These are phyloP conservation scores for Orbilia ellipsospora DNA, from an alignment of 2,329 filamentous ascomycete genomes.

Conservation along the genomic window DNA sequence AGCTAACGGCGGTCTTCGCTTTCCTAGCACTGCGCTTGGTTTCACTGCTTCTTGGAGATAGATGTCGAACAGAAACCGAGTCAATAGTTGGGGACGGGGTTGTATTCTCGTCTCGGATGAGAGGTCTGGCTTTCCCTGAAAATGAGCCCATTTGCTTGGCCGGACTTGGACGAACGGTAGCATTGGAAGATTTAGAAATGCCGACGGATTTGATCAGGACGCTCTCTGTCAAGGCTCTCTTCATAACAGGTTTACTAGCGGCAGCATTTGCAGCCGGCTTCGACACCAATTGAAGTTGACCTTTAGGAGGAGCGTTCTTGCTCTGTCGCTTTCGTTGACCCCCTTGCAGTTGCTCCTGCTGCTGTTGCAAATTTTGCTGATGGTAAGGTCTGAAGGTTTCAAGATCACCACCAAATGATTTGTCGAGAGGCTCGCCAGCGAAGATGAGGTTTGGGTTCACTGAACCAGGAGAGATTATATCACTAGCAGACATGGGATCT, in stretches of 20 bases:
- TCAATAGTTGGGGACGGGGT: constrained; percentile 43
- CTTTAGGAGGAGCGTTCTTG: constrained; percentile 15
- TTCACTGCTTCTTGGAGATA: constrained; percentile 33
- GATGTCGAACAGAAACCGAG: constrained; percentile 27
- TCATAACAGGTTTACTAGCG: constrained; percentile 24
- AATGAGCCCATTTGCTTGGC: constrained; percentile 41
- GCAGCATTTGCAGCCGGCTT: constrained; percentile 14
- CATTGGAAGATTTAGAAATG: constrained; percentile 14
- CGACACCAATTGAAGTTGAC: constrained; percentile 9
- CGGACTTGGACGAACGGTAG: constrained; percentile 30
- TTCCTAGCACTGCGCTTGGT: constrained; percentile 20
- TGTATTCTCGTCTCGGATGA: constrained; percentile 47
- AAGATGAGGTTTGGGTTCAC: constrained; percentile 53
- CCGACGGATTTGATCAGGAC: constrained; percentile 29
- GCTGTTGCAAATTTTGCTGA: constrained; percentile 47
- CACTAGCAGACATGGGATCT: constrained; percentile 47
- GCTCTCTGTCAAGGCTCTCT: constrained; percentile 50
- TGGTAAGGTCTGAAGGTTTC: constrained; percentile 44
- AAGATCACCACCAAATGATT: constrained; percentile 26
- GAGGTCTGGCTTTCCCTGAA: constrained; percentile 23
- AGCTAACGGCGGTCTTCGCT: constrained; percentile 38
- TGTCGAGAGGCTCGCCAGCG: constrained; percentile 22
- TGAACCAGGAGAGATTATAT: constrained; percentile 42
- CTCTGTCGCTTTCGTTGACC: constrained; percentile 45
- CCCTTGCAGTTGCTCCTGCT: constrained; percentile 30